These are phyloP conservation scores for Botryotinia calthae DNA, from an alignment of 2,329 filamentous ascomycete genomes.

Conservation along the genomic window DNA sequence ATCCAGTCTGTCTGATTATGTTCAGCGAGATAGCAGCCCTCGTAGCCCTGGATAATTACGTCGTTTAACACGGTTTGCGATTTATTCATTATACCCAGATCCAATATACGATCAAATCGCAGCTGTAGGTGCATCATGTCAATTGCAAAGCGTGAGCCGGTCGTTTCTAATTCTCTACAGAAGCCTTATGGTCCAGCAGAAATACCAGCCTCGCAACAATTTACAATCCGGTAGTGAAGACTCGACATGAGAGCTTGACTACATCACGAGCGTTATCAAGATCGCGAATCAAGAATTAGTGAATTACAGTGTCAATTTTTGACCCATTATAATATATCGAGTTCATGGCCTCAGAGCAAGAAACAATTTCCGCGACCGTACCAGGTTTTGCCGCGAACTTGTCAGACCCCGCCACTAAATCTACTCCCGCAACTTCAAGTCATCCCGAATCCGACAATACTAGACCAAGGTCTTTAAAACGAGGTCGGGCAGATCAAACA, in stretches of 20 bases:
- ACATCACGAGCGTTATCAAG: conserved; percentile 23
- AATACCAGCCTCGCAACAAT: conserved; percentile 23
- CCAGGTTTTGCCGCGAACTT: conserved; percentile 31
- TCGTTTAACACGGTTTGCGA: not conserved
- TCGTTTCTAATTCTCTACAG: conserved; percentile 22
- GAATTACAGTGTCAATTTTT: conserved; percentile 3
- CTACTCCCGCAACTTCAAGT: conserved; percentile 22
- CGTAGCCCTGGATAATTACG: conserved; percentile 17
- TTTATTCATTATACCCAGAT: conserved; percentile 1
- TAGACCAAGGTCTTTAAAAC: conserved; percentile 36
- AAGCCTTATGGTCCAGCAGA: conserved; percentile 27
- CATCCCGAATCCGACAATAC: conserved; percentile 28
- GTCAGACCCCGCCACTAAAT: conserved; percentile 27
- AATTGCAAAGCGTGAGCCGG: conserved; percentile 7
- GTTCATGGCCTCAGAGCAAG: conserved; percentile 38
- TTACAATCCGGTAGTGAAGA: conserved; percentile 21
- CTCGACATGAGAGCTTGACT: conserved; percentile 33
- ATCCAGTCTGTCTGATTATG: conserved; percentile 18
- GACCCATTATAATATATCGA: conserved; percentile 1
- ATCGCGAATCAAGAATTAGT: conserved; percentile 19
- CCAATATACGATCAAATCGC: conserved; percentile 13
- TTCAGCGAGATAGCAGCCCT: conserved; percentile 16
- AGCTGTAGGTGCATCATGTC: conserved; percentile 14
- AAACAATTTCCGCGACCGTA: conserved; percentile 28
- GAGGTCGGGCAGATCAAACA: conserved; percentile 33